These are phyloP conservation scores for Houttuynia cordata DNA, from an alignment of 164 flowering plant genomes.

Conservation along the genomic window DNA sequence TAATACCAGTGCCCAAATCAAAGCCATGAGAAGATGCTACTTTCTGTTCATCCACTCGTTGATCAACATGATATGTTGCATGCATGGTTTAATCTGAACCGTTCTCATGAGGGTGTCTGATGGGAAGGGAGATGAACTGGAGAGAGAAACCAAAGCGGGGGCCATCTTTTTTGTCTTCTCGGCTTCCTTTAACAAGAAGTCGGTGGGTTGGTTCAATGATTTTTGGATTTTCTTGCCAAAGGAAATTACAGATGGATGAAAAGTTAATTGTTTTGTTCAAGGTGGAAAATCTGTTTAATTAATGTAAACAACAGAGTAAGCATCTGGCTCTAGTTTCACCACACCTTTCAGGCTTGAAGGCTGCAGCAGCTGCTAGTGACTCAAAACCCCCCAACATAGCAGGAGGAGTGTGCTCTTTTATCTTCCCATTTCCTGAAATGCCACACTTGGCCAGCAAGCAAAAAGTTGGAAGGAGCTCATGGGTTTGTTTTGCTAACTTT, in stretches of 20 bases:
- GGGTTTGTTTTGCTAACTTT: no score
- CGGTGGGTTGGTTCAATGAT: background rate
- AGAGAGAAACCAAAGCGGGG: background rate
- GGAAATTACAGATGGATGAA: background rate
- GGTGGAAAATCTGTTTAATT: no score
- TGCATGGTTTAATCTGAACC: background rate
- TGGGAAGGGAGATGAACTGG: background rate
- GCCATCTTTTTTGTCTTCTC: background rate
- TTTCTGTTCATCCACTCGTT: no score
- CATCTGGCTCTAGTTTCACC: background rate
- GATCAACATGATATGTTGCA: background rate
- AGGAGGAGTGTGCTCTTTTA: no score
- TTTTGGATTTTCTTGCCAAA: background rate
- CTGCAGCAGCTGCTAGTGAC: constrained; percentile 4
- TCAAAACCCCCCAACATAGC: no score
- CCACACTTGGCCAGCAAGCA: no score
- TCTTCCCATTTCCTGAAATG: no score
- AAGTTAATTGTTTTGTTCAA: no score
- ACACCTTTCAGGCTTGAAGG: constrained; percentile 3
- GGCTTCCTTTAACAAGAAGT: background rate
- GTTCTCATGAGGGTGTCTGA: background rate
- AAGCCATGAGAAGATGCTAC: background rate
- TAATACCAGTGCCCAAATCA: background rate
- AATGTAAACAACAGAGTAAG: background rate
- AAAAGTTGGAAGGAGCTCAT: no score